Evolutionary conservation across 2,329 filamentous ascomycete species (phyloP).

Genomic region (Furcasterigmium sp.): DNA sequence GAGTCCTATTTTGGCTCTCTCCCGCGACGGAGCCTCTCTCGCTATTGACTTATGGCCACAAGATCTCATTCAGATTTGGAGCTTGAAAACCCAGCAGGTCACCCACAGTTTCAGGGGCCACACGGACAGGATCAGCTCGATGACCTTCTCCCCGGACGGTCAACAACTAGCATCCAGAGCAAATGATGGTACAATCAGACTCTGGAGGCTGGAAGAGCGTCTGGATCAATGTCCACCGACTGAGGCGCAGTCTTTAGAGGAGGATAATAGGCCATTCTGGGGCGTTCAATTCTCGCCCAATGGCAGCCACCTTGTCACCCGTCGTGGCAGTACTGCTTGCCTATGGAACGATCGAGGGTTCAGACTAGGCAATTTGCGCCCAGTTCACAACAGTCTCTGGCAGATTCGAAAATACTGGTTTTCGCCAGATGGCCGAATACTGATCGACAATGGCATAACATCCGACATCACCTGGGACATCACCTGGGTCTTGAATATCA

Average conservation of each 20-base stretch:
- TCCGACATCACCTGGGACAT: not conserved
- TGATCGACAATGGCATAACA: not conserved
- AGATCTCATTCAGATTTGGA: not conserved
- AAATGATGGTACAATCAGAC: not conserved
- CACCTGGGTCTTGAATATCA: not conserved
- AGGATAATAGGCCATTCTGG: not conserved
- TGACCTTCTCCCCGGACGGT: not conserved
- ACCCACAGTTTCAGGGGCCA: not conserved
- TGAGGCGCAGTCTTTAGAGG: no score
- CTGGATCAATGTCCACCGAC: not conserved
- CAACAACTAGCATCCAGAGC: not conserved
- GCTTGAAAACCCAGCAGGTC: not conserved
- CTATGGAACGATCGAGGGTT: not conserved
- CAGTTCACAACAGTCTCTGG: no score
- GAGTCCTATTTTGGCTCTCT: not conserved
- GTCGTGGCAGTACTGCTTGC: not conserved
- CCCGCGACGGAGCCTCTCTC: not conserved
- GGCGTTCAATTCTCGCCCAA: not conserved
- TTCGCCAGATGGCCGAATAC: not conserved
- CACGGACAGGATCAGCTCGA: not conserved
- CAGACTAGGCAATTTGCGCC: no score
- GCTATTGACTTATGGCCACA: not conserved
- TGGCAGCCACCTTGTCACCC: not conserved
- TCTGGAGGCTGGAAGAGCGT: not conserved
- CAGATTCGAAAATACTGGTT: not conserved